phyloP scores from a whole-genome alignment of 140 eudicot genomes.

The Stevia rebaudiana region DNA sequence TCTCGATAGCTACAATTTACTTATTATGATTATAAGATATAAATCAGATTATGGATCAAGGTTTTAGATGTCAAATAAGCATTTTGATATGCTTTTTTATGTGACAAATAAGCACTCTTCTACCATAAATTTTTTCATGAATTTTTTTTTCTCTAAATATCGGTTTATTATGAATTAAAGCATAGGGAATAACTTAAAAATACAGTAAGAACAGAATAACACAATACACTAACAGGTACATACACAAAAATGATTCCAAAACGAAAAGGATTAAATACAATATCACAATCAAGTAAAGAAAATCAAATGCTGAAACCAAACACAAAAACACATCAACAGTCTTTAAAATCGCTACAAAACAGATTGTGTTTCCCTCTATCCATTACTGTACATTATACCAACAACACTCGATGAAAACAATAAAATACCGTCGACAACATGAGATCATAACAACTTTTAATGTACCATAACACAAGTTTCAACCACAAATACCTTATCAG shows the following conservation, averaged over 20 bases:
- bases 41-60: too few species aligned
- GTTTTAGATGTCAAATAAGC: too few species aligned
- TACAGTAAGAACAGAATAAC: background rate
- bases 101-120: too few species aligned
- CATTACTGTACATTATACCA: conserved; percentile 49
- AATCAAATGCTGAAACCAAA: conserved; percentile 26
- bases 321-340: conserved; percentile 20
- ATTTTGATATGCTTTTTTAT: too few species aligned
- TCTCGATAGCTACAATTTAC: too few species aligned
- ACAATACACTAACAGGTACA: conserved; percentile 10
- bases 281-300: conserved; percentile 21
- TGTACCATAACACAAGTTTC: conserved; percentile 28
- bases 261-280: conserved; percentile 1
- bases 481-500: conserved; percentile 17
- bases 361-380: conserved; percentile 19
- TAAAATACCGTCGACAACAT: conserved; percentile 27
- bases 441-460: conserved; percentile 19
- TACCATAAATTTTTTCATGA: too few species aligned
- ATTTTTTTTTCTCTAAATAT: background rate
- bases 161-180: background rate
- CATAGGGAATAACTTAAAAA: background rate
- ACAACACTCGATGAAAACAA: conserved; percentile 22
- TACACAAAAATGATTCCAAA: conserved; percentile 20
- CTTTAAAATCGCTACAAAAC: conserved; percentile 32
- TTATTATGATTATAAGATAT: too few species aligned